These are phyloP conservation scores for Nannochloropsis gaditana DNA, from an alignment of 108 stramenopile genomes.

Conservation along the genomic window DNA sequence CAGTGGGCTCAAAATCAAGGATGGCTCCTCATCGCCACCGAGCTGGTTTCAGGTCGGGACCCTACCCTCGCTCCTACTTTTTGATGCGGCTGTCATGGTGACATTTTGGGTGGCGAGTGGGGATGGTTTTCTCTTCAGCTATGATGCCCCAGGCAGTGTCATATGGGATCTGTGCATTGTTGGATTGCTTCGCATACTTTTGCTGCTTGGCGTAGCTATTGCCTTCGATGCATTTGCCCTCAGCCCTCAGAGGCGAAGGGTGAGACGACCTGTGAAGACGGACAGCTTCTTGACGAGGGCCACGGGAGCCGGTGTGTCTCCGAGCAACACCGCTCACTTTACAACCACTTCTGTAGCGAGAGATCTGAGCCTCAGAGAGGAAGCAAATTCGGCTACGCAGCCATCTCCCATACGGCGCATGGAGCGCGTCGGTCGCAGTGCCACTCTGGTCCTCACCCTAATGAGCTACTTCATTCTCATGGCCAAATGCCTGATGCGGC, in stretches of 20 bases:
- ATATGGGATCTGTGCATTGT: background rate
- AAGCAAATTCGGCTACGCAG: background rate
- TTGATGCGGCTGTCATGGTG: background rate
- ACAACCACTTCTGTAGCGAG: background rate
- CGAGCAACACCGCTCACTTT: background rate
- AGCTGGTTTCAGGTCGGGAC: background rate
- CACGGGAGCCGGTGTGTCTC: background rate
- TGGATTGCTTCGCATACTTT: background rate
- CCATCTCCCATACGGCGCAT: background rate
- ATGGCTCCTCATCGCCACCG: background rate
- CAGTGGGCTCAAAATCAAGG: no score
- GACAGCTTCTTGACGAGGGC: background rate
- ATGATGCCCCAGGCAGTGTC: background rate
- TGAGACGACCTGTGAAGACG: background rate
- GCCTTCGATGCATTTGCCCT: background rate
- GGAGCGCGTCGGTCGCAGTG: background rate
- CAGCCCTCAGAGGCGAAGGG: background rate
- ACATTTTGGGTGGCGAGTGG: slow-evolving; percentile 15
- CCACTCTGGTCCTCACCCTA: background rate
- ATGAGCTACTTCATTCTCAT: background rate
- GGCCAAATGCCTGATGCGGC: slow-evolving; percentile 23
- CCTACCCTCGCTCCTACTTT: background rate
- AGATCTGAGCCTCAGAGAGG: no score
- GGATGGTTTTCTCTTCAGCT: background rate
- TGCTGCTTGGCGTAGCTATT: slow-evolving; percentile 3